A percentile compares a stretch with the other conserved stretches of the same genome.
These are phyloP conservation scores for Metschnikowia borealis DNA, from an alignment of 805 yeast species.

Conservation along the genomic window DNA sequence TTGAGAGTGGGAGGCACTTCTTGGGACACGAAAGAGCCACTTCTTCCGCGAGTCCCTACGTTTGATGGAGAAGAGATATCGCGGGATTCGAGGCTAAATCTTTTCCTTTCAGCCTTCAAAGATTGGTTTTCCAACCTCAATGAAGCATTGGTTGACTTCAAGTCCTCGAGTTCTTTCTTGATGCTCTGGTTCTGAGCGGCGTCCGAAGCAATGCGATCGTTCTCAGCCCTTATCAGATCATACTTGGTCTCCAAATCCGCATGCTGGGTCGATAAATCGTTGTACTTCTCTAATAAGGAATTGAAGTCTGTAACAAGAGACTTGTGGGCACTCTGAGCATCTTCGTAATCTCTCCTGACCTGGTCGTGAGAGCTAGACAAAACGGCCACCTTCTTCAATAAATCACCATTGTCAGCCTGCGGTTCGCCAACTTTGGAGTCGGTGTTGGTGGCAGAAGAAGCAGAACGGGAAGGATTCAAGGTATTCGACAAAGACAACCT, in stretches of 20 bases:
- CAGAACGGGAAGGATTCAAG: background rate
- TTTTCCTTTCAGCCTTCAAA: conserved; percentile 22
- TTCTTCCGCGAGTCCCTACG: background rate
- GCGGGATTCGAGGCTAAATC: background rate
- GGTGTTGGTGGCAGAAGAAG: background rate
- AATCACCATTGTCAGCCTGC: background rate
- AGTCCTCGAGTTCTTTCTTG: conserved; percentile 23
- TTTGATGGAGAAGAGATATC: background rate
- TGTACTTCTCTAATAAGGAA: conserved; percentile 2
- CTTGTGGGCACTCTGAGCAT: conserved; percentile 24
- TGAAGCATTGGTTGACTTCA: conserved; percentile 30
- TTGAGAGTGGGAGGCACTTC: background rate
- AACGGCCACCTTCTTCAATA: background rate
- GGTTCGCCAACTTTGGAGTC: background rate
- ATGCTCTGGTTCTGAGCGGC: conserved; percentile 3
- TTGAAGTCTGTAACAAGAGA: conserved; percentile 2
- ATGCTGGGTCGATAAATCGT: conserved; percentile 2
- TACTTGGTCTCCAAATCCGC: conserved; percentile 6
- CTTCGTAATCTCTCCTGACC: conserved; percentile 16
- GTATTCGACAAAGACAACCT: conserved; percentile 8
- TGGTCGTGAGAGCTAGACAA: conserved; percentile 5
- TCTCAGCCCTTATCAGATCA: conserved; percentile 6
- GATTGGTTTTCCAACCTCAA: conserved; percentile 37
- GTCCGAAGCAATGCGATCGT: conserved; percentile 2
- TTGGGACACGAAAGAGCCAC: background rate